These are phyloP conservation scores for Penicillium vulpinum DNA, from an alignment of 2,329 filamentous ascomycete species.

Conservation along the genomic window DNA sequence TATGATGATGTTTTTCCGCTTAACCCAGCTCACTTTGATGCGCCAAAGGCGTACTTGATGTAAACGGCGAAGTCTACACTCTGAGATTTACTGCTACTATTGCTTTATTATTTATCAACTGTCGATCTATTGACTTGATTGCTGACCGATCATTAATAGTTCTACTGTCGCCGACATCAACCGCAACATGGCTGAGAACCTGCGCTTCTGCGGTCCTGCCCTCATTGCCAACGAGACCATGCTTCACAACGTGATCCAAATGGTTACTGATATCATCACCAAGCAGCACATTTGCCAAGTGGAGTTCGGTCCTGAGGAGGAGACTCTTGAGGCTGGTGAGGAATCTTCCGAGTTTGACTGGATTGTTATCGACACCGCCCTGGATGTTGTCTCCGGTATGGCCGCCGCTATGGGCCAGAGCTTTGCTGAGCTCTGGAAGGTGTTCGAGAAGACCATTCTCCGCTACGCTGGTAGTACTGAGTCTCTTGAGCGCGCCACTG, in stretches of 20 bases:
- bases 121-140: constrained; percentile 16
- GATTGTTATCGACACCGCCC: constrained; percentile 90
- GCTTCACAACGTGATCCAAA: constrained; percentile 73
- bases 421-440: constrained; percentile 89
- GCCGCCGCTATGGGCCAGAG: constrained; percentile 76
- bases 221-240: constrained; percentile 73
- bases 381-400: constrained; percentile 85
- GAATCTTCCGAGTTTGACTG: constrained; percentile 96
- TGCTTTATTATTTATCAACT: constrained; percentile 16
- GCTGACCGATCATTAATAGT: constrained; percentile 53
- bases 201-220: constrained; percentile 87
- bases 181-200: constrained; percentile 83
- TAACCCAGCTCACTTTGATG: constrained; percentile 99
- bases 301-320: constrained; percentile 79
- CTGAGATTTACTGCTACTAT: constrained; percentile 40
- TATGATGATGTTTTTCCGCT: constrained; percentile 83
- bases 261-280: constrained; percentile 76
- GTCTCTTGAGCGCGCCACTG: constrained; percentile 81
- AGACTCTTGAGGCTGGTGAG: constrained; percentile 68
- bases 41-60: constrained; percentile 79
- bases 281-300: constrained; percentile 92
- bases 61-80: constrained; percentile 68
- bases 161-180: constrained; percentile 92
- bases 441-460: constrained; percentile 88
- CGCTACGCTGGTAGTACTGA: constrained; percentile 86